Conservation (phyloP, 371 early-diverging fungal genomes). For the Mortierella sp. region DNA sequence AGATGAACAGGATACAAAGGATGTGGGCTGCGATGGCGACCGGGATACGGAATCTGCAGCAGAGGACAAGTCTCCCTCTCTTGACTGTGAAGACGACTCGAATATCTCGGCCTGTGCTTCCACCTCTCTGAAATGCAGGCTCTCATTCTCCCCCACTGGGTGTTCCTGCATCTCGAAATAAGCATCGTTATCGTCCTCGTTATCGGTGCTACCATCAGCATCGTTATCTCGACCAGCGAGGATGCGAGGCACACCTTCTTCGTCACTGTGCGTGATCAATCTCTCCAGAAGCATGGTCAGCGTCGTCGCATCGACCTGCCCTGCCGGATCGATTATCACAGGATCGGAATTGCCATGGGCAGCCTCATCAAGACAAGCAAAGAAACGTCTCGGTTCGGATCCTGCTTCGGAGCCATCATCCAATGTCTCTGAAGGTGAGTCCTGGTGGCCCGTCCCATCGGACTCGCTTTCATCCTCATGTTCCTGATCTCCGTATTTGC, state of each 20-base stretch:
- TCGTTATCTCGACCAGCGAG: neutral
- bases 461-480: conserved; percentile 6
- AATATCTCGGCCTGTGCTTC: neutral
- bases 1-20: conserved; percentile 4
- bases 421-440: neutral
- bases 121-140: neutral
- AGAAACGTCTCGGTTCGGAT: conserved; percentile 3
- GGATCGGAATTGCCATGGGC: neutral
- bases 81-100: neutral
- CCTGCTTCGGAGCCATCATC: neutral
- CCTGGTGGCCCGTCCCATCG: neutral
- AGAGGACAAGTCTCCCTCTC: neutral
- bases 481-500: conserved; percentile 16
- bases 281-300: conserved; percentile 18
- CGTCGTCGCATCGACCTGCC: conserved; percentile 24
- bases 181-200: conserved; percentile 1
- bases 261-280: conserved; percentile 8
- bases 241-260: neutral
- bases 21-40: conserved; percentile 22
- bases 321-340: neutral
- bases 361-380: conserved; percentile 2
- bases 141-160: neutral
- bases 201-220: neutral
- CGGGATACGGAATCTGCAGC: conserved; percentile 4
- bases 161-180: too few relatives aligned